Evolutionary conservation across 2,329 filamentous ascomycete genomes (phyloP).

Genomic region (Pyricularia pennisetigena): DNA sequence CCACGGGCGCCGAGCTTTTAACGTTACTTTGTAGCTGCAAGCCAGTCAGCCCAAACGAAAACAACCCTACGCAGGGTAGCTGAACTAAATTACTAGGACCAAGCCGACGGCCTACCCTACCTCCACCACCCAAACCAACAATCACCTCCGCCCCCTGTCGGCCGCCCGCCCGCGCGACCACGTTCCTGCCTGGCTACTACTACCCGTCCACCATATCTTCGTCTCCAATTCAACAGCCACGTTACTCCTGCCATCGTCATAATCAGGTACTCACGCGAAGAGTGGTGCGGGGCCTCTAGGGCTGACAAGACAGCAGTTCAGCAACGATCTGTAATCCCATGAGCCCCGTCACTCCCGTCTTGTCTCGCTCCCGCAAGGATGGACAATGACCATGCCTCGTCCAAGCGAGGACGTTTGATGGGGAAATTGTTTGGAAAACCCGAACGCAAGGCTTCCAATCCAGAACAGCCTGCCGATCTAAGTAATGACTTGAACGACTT

Average conservation of each 20-base stretch:
- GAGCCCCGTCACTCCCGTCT: conserved; percentile 3
- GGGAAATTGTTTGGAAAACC: conserved; percentile 47
- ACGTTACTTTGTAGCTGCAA: not conserved
- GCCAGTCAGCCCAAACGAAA: not conserved
- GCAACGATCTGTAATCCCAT: not conserved
- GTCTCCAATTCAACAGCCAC: conserved; percentile 34
- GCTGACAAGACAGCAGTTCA: not conserved
- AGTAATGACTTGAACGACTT: conserved; percentile 46
- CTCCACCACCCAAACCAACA: not conserved
- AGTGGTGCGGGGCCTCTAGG: not conserved
- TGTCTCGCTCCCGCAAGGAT: conserved; percentile 20
- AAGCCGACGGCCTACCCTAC: not conserved
- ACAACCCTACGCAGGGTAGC: not conserved
- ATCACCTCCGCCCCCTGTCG: not conserved
- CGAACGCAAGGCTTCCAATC: conserved; percentile 25
- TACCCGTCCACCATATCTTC: conserved; percentile 11
- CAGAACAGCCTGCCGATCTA: conserved; percentile 27
- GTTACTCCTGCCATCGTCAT: not conserved
- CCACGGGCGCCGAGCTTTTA: not conserved
- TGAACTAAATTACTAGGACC: not conserved
- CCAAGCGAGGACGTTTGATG: conserved; percentile 47
- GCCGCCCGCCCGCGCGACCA: conserved; percentile 44
- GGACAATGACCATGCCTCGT: conserved; percentile 34
- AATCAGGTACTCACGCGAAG: not conserved
- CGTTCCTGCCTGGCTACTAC: conserved; percentile 64